Conservation (phyloP, 352 stramenopile genomes). For the Phytophthora meadii region DNA sequence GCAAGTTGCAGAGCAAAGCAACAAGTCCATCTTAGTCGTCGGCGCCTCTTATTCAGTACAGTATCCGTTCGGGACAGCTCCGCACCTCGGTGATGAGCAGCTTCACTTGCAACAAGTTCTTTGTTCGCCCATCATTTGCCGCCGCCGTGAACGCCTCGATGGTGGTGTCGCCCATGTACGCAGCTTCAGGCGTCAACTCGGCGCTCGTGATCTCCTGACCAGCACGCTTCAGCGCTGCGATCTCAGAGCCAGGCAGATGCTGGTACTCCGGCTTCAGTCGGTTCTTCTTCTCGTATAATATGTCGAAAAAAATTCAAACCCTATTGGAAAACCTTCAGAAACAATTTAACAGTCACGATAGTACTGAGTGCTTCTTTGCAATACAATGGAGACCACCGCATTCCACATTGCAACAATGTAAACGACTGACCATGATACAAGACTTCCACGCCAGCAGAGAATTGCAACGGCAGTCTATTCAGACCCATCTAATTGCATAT, state of each 20-base stretch:
- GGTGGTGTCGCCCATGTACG: constrained; percentile 86
- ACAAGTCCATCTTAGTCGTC: constrained; percentile 11
- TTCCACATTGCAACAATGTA: too few species aligned
- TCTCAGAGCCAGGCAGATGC: constrained; percentile 43
- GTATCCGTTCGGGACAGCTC: constrained; percentile 6
- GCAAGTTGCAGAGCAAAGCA: constrained; percentile 7
- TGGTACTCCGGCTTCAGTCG: constrained; percentile 62
- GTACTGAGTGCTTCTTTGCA: too few species aligned
- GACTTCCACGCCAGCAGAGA: too few species aligned
- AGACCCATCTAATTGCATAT: too few species aligned
- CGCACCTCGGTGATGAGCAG: constrained; percentile 83
- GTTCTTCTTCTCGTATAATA: constrained; percentile 69
- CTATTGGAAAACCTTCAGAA: too few species aligned
- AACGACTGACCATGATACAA: too few species aligned
- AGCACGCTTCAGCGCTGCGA: constrained; percentile 52
- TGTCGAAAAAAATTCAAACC: constrained; percentile 9
- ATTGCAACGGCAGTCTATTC: too few species aligned
- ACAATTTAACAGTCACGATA: too few species aligned
- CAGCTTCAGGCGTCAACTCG: constrained; percentile 58
- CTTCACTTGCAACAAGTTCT: constrained; percentile 68
- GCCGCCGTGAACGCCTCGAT: constrained; percentile 56
- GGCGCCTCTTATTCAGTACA: constrained; percentile 13
- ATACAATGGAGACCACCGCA: too few species aligned
- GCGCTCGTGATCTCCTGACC: constrained; percentile 54
- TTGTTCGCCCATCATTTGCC: constrained; percentile 16